Base-by-base conservation (phyloP, 1,284 basidiomycete species). In the Malassezia globosa region DNA sequence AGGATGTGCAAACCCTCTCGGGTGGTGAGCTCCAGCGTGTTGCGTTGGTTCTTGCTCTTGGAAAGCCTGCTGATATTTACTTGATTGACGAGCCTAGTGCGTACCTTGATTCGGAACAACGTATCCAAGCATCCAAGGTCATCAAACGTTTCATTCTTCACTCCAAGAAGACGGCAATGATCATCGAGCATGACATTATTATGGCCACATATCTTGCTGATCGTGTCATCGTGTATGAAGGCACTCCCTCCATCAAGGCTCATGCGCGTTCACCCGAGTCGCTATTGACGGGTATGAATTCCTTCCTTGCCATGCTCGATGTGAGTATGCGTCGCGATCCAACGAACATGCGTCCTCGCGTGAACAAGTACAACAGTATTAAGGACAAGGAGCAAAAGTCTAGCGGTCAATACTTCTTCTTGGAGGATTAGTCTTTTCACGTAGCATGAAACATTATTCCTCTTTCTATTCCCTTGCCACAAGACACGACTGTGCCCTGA, bases 61-160 rank as follows among this genome's bases (percentile, higher is more conserved):
- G 68, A 44, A 71, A 71, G 56, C 65, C 65, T 4, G 68, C 68
- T 5, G 68, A 71, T 36, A 60, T 71, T 27, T 71, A 71, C 55
- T 56, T 71, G 43, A 69, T 71, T 42, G 68, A 71, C 56, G 68
- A 71, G 51, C 68, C 68, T 3, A 66, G 63, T 38, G 68, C 68
- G 23, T 71, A 71, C 54, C 58, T 71, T 27, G 68, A 71, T 44
- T 71, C 68, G 33, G 68, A 71, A 50, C 68, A 71, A 57, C 68
- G 68, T 68, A 69, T 71, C 51, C 62, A 69, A 22, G 68, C 68
- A 0, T 63, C 63, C 42, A 58, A 58, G 26, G 64, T 71, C 16
- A 71, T 71, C 59, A 71, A 71, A 62, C 58, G 68, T n/a, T 71
- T 71, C 57, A 71, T 71, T 48, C 59, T 71, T 42, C 68, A 71